Evolutionary conservation across 2,329 filamentous ascomycete genomes (phyloP), one percentile per base, ranked within the genome.

Genomic region (Colletotrichum sp.): DNA sequence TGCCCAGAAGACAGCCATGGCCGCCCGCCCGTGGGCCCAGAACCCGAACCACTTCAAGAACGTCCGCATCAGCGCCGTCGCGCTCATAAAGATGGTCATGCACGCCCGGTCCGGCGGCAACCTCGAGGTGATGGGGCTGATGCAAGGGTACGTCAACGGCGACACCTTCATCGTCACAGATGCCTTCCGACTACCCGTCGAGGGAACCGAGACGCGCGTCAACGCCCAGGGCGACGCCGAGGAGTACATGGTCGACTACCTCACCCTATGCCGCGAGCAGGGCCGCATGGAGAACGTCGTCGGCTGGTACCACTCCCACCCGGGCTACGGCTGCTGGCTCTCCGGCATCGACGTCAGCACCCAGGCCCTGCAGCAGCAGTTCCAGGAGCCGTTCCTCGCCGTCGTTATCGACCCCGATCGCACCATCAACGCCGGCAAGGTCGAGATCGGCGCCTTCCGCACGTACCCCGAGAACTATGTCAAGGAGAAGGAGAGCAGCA

Each of bases 41-140:
- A 93, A 98, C 82, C 93, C 94, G 0, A 90, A 95, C 85, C 93
- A 98, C 89, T 99, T 99, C 91, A 98, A 96, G 84, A 91, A 94
- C 70, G 95, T 99, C 63, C 95, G 96, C 81, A 96, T 99, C 86
- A 98, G 95, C 69, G 96, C 97, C 75, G 93, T 98, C 15, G 97
- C 97, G 7, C 91, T 99, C 75, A 92, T 99, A 80, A 99, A 99
- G 88, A 99, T 99, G 97, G 95, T 98, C 78, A 99, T 98, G 95
- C 97, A 99, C 84, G 97, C 97, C 12, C 95, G 97, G n/a, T 96
- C 95, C 0, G 97, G 97, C 79, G 96, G 97, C 73, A 92, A 92
- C 32, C 91, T 99, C 79, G 97, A 99, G 88, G 92, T 99, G 81
- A 99, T 99, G 97, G 97, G 97, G 73, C 86, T 99, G 80, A 99